Percentiles rank a stretch among this genome's conserved stretches.
These are phyloP conservation scores for Globomyces pollinis-pini DNA, from an alignment of 192 early-diverging fungal genomes.

Conservation along the genomic window DNA sequence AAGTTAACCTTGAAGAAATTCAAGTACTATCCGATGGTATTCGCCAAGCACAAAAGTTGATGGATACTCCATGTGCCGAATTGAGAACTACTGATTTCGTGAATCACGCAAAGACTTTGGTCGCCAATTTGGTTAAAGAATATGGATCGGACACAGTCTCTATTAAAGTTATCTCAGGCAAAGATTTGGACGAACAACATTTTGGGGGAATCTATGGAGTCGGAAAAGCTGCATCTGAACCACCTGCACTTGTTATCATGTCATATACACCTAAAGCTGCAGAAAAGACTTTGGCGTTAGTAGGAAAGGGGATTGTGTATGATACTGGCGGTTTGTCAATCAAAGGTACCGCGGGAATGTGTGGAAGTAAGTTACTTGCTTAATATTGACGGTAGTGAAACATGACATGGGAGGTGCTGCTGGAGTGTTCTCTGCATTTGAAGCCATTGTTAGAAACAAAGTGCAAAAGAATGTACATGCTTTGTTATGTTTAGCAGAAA, in stretches of 20 bases:
- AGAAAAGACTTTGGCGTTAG: conserved; percentile 37
- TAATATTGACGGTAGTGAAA: conserved; percentile 40
- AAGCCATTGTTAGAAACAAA: conserved; percentile 24
- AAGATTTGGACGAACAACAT: conserved; percentile 32
- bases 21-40: conserved; percentile 14
- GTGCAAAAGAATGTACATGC: conserved; percentile 19
- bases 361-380: conserved; percentile 10
- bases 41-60: conserved; percentile 25
- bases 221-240: conserved; percentile 35
- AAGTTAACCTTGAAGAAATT: background rate
- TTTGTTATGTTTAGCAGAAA: conserved; percentile 49
- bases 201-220: conserved; percentile 43
- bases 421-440: conserved; percentile 38
- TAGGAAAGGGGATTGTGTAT: conserved; percentile 54
- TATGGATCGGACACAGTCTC: conserved; percentile 16
- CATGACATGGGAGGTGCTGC: conserved; percentile 49
- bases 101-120: conserved; percentile 24
- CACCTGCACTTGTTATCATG: conserved; percentile 38
- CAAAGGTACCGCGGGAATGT: conserved; percentile 30
- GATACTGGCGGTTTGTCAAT: conserved; percentile 43
- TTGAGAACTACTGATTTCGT: conserved; percentile 37
- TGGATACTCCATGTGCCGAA: conserved; percentile 39
- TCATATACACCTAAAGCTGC: conserved; percentile 22
- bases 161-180: conserved; percentile 35
- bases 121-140: conserved; percentile 14